These are phyloP conservation scores for Gigaspora rosea DNA, from an alignment of 192 early-diverging fungal species.

Conservation along the genomic window DNA sequence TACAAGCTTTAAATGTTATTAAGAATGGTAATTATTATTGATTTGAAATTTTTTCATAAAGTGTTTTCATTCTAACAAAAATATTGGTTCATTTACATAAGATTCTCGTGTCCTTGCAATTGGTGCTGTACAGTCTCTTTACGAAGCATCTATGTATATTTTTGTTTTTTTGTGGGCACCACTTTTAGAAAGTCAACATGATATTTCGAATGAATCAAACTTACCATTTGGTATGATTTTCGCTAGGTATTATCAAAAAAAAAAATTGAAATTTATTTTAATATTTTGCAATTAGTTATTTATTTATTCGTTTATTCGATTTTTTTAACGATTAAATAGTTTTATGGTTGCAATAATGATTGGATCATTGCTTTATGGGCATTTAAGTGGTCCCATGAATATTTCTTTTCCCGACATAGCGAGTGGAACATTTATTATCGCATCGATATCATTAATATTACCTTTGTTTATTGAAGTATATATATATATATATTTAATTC, in stretches of 20 bases:
- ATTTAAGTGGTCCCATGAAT: neutral
- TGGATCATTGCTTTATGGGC: constrained; percentile 15
- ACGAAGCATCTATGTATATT: constrained; percentile 66
- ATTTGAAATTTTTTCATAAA: neutral
- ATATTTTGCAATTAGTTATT: neutral
- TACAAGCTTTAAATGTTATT: constrained; percentile 40
- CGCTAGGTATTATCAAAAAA: constrained; percentile 26
- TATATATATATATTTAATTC: neutral
- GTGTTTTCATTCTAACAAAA: neutral
- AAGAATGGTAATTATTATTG: constrained; percentile 37
- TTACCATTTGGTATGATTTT: constrained; percentile 28
- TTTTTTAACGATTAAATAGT: neutral
- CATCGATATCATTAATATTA: constrained; percentile 6
- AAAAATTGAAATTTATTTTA: neutral
- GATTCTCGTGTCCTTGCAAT: constrained; percentile 53
- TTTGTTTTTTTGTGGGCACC: constrained; percentile 65
- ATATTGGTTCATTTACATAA: constrained; percentile 21
- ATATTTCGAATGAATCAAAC: neutral
- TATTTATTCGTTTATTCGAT: neutral
- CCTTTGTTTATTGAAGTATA: constrained; percentile 1
- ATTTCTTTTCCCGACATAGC: constrained; percentile 15
- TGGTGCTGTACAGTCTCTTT: constrained; percentile 61
- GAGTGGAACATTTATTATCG: neutral
- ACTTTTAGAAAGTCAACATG: constrained; percentile 43
- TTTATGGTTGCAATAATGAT: constrained; percentile 31